Evolutionary conservation across 1,284 basidiomycete species (phyloP).

Genomic region (Puccinia novopanici): DNA sequence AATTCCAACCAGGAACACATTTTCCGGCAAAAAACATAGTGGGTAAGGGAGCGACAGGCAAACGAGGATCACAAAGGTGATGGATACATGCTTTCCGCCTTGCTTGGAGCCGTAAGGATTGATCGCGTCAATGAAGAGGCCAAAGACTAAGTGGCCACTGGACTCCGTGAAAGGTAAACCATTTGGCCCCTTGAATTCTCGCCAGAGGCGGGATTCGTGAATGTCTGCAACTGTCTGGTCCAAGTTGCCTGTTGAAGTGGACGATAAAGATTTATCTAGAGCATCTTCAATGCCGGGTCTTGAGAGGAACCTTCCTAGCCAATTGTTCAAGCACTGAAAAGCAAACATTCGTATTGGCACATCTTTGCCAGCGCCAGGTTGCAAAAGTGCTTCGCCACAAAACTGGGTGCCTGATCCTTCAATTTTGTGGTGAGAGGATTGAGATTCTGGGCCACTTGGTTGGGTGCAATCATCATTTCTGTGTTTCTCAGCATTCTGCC

Average conservation of each 20-base stretch:
- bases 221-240: not conserved
- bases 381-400: no score
- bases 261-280: not conserved
- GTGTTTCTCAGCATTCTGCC: no score
- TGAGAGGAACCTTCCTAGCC: not conserved
- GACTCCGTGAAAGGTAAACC: not conserved
- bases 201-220: constrained; percentile 2
- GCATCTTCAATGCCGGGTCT: not conserved
- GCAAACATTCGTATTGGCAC: not conserved
- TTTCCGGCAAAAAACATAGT: constrained; percentile 58
- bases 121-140: constrained; percentile 32
- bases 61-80: constrained; percentile 27
- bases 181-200: constrained; percentile 9
- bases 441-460: no score
- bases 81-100: constrained; percentile 10
- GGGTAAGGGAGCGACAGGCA: constrained; percentile 54
- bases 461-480: no score
- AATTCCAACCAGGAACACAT: constrained; percentile 61
- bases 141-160: constrained; percentile 1
- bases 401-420: no score
- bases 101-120: constrained; percentile 27
- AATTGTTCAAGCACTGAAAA: not conserved
- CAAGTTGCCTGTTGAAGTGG: no score
- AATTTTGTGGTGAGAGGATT: no score
- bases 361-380: no score